These are phyloP conservation scores for Fraxinus albicans DNA, from an alignment of 305 asterid species.

Conservation along the genomic window DNA sequence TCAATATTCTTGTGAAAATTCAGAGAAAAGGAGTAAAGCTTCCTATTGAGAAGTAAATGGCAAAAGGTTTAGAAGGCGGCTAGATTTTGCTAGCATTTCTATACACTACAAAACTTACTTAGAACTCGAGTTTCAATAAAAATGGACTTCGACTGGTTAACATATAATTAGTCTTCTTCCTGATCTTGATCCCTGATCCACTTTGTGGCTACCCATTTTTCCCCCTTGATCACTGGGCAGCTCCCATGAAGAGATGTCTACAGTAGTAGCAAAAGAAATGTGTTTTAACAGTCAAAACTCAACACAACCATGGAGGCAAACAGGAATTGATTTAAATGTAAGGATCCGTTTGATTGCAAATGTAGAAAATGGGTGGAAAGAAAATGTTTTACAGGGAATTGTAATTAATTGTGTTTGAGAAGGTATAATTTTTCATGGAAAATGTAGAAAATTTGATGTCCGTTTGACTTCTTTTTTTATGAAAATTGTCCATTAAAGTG, in stretches of 20 bases:
- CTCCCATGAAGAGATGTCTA: conserved; percentile 94
- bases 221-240: conserved; percentile 80
- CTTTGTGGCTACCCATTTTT: conserved; percentile 98
- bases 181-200: conserved; percentile 83
- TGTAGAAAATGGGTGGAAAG: too few relatives aligned
- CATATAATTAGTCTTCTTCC: conserved; percentile 33
- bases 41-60: not conserved
- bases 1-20: not conserved
- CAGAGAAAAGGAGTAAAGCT: not conserved
- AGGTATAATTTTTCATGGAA: too few relatives aligned
- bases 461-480: too few relatives aligned
- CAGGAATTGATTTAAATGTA: not conserved
- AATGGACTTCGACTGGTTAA: not conserved
- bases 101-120: not conserved
- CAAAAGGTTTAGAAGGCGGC: not conserved
- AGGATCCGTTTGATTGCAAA: too few relatives aligned
- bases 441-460: too few relatives aligned
- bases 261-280: not conserved
- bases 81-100: not conserved
- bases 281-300: not conserved
- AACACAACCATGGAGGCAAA: not conserved
- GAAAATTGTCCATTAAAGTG: too few relatives aligned
- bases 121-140: not conserved
- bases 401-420: too few relatives aligned
- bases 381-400: too few relatives aligned